Percentiles rank a stretch among this genome's conserved stretches.
Evolutionary conservation across 2,329 filamentous ascomycete species (phyloP).

Genomic region (Penicillium griseofulvum): DNA sequence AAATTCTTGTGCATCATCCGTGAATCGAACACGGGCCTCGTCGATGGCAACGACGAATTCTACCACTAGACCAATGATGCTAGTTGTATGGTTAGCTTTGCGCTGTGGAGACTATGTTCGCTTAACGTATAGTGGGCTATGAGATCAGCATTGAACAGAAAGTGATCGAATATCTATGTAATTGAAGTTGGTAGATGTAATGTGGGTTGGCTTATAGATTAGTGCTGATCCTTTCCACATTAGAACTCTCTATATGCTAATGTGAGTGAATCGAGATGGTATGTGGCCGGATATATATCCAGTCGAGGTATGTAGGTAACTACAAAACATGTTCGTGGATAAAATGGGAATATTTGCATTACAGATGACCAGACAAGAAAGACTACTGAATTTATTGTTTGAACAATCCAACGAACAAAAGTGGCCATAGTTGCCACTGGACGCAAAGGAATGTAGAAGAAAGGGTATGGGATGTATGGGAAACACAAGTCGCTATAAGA

Average conservation of each 20-base stretch:
- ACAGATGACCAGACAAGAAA: neutral
- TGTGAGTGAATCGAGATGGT: neutral
- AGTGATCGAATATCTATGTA: neutral
- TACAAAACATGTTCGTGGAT: neutral
- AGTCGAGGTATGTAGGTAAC: too few species aligned
- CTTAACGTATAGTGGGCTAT: neutral
- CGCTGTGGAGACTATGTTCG: neutral
- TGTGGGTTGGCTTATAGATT: too few species aligned
- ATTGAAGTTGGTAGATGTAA: neutral
- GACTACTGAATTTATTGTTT: neutral
- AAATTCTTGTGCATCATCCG: constrained; percentile 41
- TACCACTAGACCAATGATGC: constrained; percentile 46
- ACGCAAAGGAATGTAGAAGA: neutral
- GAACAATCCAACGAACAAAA: neutral
- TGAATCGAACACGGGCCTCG: constrained; percentile 49
- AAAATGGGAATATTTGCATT: neutral
- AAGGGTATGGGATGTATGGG: neutral
- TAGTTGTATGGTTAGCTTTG: neutral
- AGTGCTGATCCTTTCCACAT: neutral
- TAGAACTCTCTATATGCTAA: neutral
- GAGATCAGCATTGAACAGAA: too few species aligned
- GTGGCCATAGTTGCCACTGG: neutral
- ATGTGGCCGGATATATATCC: neutral
- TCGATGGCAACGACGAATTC: constrained; percentile 43
- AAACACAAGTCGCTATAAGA: constrained; percentile 3